Base-by-base conservation (phyloP, 768 basidiomycete genomes). In the Trichaptum fuscoviolaceum region DNA sequence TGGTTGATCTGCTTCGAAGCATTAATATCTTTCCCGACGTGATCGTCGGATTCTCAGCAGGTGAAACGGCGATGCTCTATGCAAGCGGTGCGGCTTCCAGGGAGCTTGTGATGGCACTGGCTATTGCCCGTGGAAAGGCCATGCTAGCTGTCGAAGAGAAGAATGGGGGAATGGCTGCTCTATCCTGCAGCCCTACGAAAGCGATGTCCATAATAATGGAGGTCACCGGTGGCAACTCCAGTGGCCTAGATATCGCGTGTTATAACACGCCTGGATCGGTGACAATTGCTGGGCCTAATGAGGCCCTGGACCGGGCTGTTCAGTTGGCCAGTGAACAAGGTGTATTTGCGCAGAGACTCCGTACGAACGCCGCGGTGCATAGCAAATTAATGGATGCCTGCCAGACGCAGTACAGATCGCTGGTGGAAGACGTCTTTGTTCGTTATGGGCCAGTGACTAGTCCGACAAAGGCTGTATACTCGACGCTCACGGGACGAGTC, bases 11-110 rank as follows among this genome's bases (percentile, higher is more conserved):
- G 2, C 69, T 83, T 0, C 66, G 66, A 1, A 73, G 74, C 58
- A 58, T 82, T 17, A 78, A 80, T 8, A 64, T 82, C 58, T 67
- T 65, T 15, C 81, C 83, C 0, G 76, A 81, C 58, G 71, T 73
- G 7, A 71, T 83, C 18, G 61, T 83, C 7, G 83, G 83, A 0
- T 82, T 83, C 70, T 83, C 82, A n/a, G 81, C 81, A 18, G 83
- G 83, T 12, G 83, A 84, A 68, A 80, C 81, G 0, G 78, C 79
- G 0, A 62, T 83, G 23, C 65, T 83, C 9, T 82, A 81, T 64
- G 78, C 81, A 0, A 81, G 80, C 3, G 82, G 82, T n/a, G 80
- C 83, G 5, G 77, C 71, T 1, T 69, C 79, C 0, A 77, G 77
- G 62, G 75, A 73, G 0, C 74, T 81, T 76, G 81, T 80, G 2